Base-by-base conservation (phyloP, 345 rosid species). In the Noccaea bulbosa region DNA sequence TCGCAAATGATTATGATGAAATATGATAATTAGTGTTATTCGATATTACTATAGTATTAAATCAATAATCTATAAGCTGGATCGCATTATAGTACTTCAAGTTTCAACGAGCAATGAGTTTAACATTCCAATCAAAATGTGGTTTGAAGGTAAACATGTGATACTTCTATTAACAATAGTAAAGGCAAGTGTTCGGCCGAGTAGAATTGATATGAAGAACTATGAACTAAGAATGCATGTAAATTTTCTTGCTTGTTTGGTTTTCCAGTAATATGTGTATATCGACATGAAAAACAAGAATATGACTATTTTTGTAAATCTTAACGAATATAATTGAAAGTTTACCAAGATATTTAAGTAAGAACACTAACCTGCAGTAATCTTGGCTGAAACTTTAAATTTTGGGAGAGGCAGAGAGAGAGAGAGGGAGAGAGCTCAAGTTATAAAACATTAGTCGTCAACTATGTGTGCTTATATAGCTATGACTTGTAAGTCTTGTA, bases 301-400 rank as follows among this genome's bases (percentile, higher is more conserved):
- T 11, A 39, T 0, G 59, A 38, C 10, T 33, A 27, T n/a, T 6
- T 24, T 11, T 12, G 47, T 22, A 49, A 6, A 39, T 24, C 1
- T 59, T 22, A 10, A 37, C 30, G 54, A 35, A 27, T 22, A 27
- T 7, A 59, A 20, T 9, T 32, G 46, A 43, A 45, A 62, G 10
- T n/a, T 20, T 12, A 43, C 14, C 27, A 60, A 5, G 16, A 41
- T 35, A 38, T 46, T 11, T 47, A 33, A 30, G 34, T 45, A 63
- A 63, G 70, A 72, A 14, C 7, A 72, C 62, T 7, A 53, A 45
- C 62, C 58, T 27, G 30, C 30, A 65, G 60, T 8, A 41, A 65
- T 72, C 50, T 46, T 12, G 72, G 72, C 22, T 32, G 30, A 49
- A 40, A 49, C 46, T 65, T 73, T 40, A 49, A 51, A 48, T 3